Conservation (phyloP, 352 stramenopile species). For the Phytopythium ostracodes region DNA sequence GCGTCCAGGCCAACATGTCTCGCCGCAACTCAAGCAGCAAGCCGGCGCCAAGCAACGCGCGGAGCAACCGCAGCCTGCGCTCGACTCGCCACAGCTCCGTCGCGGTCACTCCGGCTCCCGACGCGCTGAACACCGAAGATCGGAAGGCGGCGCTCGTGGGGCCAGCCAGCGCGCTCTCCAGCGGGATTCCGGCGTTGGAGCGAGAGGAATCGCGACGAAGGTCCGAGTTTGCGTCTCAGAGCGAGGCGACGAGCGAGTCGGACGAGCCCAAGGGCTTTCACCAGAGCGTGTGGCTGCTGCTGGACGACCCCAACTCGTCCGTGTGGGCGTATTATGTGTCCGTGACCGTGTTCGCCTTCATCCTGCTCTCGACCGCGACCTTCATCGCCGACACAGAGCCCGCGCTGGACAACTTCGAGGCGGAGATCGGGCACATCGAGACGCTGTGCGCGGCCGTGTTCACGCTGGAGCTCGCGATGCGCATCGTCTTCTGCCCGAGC, state of each 20-base stretch:
- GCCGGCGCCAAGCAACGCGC: conserved; percentile 3
- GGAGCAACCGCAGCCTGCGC: conserved; percentile 16
- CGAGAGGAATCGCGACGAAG: conserved; percentile 11
- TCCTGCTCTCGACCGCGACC: conserved; percentile 55
- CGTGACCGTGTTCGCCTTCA: conserved; percentile 55
- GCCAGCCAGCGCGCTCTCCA: background rate
- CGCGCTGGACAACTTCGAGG: conserved; percentile 27
- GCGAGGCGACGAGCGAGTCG: conserved; percentile 1
- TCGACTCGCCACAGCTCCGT: conserved; percentile 6
- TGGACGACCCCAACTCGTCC: conserved; percentile 74
- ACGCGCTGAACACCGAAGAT: background rate
- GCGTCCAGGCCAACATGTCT: conserved; percentile 27
- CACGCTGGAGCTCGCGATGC: conserved; percentile 55
- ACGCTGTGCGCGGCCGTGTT: conserved; percentile 50
- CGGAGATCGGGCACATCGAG: conserved; percentile 36
- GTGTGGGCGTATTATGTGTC: conserved; percentile 56
- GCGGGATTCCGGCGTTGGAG: background rate
- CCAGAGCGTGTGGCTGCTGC: conserved; percentile 39
- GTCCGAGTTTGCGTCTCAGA: conserved; percentile 3
- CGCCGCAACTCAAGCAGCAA: conserved; percentile 13
- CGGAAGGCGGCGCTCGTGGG: background rate
- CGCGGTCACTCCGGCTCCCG: conserved; percentile 20
- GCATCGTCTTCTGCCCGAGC: conserved; percentile 43
- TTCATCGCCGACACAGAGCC: conserved; percentile 70
- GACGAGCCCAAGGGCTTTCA: conserved; percentile 12